phyloP scores from a whole-genome alignment of 225 moss, liverwort and hornwort genomes.

The Anthoceros angustus region DNA sequence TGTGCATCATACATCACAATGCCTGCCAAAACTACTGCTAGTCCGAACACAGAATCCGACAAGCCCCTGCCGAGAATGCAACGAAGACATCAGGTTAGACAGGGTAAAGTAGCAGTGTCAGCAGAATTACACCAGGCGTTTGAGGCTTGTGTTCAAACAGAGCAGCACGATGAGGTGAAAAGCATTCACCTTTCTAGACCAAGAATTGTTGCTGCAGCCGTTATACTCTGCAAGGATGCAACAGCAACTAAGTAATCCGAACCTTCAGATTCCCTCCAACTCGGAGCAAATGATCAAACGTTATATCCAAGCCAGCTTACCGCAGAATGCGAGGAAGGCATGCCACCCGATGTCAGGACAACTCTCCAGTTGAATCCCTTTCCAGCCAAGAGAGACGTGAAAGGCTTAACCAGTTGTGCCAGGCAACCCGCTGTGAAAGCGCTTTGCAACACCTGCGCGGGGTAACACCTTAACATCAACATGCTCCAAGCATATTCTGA shows the following conservation, averaged over 20 bases:
- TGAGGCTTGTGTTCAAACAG: not conserved
- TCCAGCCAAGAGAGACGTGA: conserved; percentile 45
- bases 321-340: conserved; percentile 97
- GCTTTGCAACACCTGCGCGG: conserved; percentile 56
- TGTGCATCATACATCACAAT: conserved; percentile 97
- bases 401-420: conserved; percentile 64
- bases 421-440: conserved; percentile 34
- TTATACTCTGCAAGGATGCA: conserved; percentile 46
- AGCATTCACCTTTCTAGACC: conserved; percentile 57
- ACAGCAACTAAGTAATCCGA: not conserved
- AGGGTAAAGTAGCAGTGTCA: not conserved
- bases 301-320: conserved; percentile 11
- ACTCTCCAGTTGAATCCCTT: conserved; percentile 81
- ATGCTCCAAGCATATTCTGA: not conserved
- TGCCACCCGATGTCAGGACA: conserved; percentile 63
- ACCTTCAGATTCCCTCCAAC: not conserved
- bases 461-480: not conserved
- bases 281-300: not conserved
- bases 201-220: conserved; percentile 72
- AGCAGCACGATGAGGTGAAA: not conserved
- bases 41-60: conserved; percentile 66
- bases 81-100: conserved; percentile 6
- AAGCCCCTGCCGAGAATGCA: conserved; percentile 83
- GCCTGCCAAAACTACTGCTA: conserved; percentile 49
- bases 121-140: not conserved